Base-by-base conservation (phyloP, 1,284 basidiomycete species). In the Wallemia hederae region DNA sequence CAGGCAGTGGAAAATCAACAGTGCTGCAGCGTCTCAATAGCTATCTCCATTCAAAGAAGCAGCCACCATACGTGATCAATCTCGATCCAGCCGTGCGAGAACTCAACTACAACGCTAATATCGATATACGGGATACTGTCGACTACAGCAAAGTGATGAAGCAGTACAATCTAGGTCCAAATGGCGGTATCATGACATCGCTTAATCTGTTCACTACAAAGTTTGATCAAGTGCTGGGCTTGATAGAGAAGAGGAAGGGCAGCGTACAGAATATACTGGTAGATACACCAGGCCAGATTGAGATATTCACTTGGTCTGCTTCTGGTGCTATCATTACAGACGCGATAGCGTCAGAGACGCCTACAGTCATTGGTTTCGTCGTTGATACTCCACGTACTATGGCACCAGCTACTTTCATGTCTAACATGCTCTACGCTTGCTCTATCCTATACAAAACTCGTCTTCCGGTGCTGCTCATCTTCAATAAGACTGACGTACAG, bases 261-360 rank as follows among this genome's bases (percentile, higher is more conserved):
- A 77, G 74, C 1, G 84, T 94, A 61, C 87, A 96, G 66, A 83
- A 97, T 73, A 79, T 98, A 61, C 81, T 99, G 55, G 75, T 98
- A 29, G 94, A 99, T 68, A 99, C 94, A 0, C 94, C 94, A 1
- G 94, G 94, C 3, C 94, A 99, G 72, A 99, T 99, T 67, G 94
- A 99, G 72, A 98, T 98, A 67, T 99, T 99, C 69, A 99, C 94
- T 56, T 99, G 94, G 94, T 96, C 90, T 0, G 94, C 94, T 0
- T 96, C 90, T 27, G 94, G 94, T 1, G 83, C 91, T 1, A 98
- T 99, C 69, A 96, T 99, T 66, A 98, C 94, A 22, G 91, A 97
- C 69, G 87, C 94, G n/a, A 77, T 98, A 28, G 92, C 92, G 0
- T 85, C 86, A 11, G 80, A 89, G 0, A 75, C 97, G 63, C 94